phyloP scores from a whole-genome alignment of 257 asterid genomes.

The Solanum commersonii region DNA sequence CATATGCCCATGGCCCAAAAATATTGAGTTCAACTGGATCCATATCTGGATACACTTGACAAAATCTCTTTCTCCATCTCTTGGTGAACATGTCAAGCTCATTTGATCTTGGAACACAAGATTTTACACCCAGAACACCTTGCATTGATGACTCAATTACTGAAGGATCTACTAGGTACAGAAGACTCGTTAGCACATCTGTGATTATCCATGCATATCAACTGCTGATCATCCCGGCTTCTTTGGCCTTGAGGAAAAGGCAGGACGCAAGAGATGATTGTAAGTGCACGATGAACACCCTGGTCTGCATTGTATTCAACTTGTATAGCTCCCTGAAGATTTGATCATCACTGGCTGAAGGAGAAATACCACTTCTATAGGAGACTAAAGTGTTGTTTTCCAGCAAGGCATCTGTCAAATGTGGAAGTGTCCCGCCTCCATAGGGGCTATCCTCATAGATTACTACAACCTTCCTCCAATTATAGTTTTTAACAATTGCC shows the following conservation, averaged over 20 bases:
- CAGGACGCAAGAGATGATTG: slow-evolving; percentile 21
- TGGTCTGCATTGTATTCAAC: slow-evolving; percentile 24
- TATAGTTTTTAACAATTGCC: slow-evolving; percentile 20
- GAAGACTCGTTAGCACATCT: slow-evolving; percentile 26
- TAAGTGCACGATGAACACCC: slow-evolving; percentile 42
- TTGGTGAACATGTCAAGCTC: slow-evolving; percentile 6
- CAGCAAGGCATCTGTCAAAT: slow-evolving; percentile 17
- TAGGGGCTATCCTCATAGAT: slow-evolving; percentile 22
- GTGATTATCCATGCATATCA: slow-evolving; percentile 47
- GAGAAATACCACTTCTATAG: slow-evolving; percentile 19
- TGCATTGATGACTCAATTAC: slow-evolving; percentile 36
- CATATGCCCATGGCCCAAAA: slow-evolving; percentile 49
- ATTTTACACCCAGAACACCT: slow-evolving; percentile 42
- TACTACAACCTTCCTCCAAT: slow-evolving; percentile 36
- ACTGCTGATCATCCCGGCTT: slow-evolving; percentile 27
- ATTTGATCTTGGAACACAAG: slow-evolving; percentile 21
- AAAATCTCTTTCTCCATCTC: slow-evolving; percentile 34
- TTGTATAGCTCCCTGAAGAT: slow-evolving; percentile 18
- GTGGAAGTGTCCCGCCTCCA: slow-evolving; percentile 32
- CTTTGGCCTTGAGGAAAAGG: slow-evolving; percentile 22
- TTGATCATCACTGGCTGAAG: slow-evolving; percentile 19
- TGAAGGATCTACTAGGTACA: slow-evolving; percentile 17
- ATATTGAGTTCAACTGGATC: slow-evolving; percentile 19
- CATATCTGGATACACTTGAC: slow-evolving; percentile 23
- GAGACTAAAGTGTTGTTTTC: slow-evolving; percentile 10